Evolutionary conservation across 2,329 filamentous ascomycete species (phyloP).

Genomic region (Diplodia corticola): DNA sequence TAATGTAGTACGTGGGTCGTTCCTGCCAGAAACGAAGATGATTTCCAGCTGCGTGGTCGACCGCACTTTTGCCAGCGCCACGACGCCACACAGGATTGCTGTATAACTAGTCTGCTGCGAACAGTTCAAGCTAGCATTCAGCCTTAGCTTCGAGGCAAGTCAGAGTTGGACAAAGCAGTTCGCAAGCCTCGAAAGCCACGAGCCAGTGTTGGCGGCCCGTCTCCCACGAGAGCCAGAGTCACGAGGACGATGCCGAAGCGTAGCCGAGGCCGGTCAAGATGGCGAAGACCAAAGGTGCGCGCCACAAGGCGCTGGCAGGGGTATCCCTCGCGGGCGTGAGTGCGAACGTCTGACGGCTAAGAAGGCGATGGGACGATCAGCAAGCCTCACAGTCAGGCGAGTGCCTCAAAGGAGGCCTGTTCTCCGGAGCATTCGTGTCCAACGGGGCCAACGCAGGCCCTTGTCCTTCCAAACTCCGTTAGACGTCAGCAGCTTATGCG

Average conservation of each 20-base stretch:
- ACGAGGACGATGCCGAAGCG: not conserved
- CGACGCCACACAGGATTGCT: not conserved
- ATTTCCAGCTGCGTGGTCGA: not conserved
- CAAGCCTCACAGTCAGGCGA: not conserved
- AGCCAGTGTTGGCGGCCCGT: not conserved
- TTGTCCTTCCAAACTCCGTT: not conserved
- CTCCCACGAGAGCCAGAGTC: not conserved
- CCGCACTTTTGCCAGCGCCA: not conserved
- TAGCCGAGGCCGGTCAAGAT: not conserved
- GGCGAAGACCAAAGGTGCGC: not conserved
- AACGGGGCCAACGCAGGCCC: not conserved
- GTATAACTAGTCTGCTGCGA: not conserved
- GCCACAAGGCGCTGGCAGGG: not conserved
- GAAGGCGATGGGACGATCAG: not conserved
- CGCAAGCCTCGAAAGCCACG: not conserved
- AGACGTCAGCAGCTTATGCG: not conserved
- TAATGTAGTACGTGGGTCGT: not conserved
- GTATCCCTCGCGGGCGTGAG: not conserved
- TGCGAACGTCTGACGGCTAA: not conserved
- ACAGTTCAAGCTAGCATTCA: not conserved
- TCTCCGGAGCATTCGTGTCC: not conserved
- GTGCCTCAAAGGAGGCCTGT: not conserved
- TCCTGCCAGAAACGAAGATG: not conserved
- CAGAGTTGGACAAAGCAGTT: not conserved
- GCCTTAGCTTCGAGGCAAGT: not conserved